Percentiles rank a stretch among this genome's conserved stretches.
These are phyloP conservation scores for Apiospora hydei DNA, from an alignment of 2,329 filamentous ascomycete genomes.

Conservation along the genomic window DNA sequence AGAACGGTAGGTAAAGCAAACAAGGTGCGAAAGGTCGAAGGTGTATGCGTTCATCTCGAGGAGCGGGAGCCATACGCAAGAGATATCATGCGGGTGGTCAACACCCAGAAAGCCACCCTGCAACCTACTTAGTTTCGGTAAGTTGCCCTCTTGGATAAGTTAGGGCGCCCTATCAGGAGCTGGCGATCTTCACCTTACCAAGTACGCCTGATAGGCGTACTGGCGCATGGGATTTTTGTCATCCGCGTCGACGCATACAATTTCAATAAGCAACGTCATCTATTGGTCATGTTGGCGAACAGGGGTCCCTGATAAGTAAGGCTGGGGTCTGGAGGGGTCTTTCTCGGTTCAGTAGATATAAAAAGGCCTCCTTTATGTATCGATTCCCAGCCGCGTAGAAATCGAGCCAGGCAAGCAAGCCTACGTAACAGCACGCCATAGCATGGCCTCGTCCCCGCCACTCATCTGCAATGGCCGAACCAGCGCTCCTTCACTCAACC, in stretches of 20 bases:
- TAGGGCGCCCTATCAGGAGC: background rate
- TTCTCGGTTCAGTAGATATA: background rate
- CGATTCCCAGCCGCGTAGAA: background rate
- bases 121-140: background rate
- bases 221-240: slow-evolving; percentile 5
- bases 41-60: background rate
- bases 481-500: slow-evolving; percentile 2
- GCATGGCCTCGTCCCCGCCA: background rate
- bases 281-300: background rate
- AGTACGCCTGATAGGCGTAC: background rate
- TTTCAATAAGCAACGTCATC: background rate
- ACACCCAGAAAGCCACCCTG: background rate
- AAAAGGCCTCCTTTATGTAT: background rate
- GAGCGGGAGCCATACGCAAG: background rate
- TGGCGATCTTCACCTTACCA: slow-evolving; percentile 8
- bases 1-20: no score
- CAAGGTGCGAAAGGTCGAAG: background rate
- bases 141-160: background rate
- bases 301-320: background rate
- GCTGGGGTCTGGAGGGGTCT: background rate
- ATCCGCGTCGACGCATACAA: background rate
- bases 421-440: background rate
- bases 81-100: background rate
- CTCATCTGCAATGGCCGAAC: slow-evolving; percentile 1
- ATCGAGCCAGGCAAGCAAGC: background rate